These are phyloP conservation scores for Balamuthia mandrillaris DNA, from an alignment of 208 protist species.

Conservation along the genomic window DNA sequence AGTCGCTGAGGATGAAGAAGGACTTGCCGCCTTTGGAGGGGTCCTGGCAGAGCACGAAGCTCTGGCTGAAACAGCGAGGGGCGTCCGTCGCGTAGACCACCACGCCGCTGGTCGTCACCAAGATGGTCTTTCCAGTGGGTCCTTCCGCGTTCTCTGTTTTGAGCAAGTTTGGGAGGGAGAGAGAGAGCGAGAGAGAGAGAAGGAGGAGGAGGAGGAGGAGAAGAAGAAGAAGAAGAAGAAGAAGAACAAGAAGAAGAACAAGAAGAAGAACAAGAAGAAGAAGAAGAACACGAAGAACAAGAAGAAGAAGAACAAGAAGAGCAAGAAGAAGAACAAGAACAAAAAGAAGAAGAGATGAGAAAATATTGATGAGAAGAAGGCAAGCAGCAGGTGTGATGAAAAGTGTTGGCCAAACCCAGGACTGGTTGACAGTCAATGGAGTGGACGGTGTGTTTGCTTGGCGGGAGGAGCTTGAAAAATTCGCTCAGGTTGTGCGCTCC, in stretches of 20 bases:
- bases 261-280: too few relatives aligned
- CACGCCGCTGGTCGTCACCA: not conserved
- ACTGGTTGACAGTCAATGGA: conserved; percentile 23
- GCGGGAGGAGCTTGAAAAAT: conserved; percentile 27
- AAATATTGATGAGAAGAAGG: not conserved
- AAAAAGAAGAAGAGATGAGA: not conserved
- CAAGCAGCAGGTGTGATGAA: not conserved
- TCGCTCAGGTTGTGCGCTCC: not conserved
- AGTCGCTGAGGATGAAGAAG: conserved; percentile 32
- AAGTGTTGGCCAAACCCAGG: too few relatives aligned
- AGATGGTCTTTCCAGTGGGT: not conserved
- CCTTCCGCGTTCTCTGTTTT: not conserved
- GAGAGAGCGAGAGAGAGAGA: too few relatives aligned
- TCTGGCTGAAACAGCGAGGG: conserved; percentile 16
- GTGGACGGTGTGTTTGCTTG: not conserved
- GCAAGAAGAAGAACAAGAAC: not conserved
- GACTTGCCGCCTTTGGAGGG: not conserved
- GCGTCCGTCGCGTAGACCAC: conserved; percentile 22
- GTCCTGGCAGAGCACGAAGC: conserved; percentile 14
- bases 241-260: too few relatives aligned
- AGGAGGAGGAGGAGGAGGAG: too few relatives aligned
- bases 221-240: too few relatives aligned
- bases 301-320: not conserved
- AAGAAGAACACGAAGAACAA: not conserved
- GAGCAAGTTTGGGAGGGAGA: too few relatives aligned